Conservation (phyloP, 345 rosid genomes). For the Arabis alpina region DNA sequence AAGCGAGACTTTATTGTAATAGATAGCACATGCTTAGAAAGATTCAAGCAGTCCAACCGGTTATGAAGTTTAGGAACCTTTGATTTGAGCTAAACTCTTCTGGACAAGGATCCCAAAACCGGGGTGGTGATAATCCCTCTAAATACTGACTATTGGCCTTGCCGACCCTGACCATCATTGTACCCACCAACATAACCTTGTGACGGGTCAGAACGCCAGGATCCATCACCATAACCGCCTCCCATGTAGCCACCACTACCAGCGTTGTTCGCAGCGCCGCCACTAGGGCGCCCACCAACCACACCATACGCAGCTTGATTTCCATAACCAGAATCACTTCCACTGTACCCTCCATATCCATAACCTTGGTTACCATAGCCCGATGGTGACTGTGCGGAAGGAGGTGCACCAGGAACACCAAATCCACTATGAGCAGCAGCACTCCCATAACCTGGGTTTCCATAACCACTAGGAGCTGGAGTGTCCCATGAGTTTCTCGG, state of each 20-base stretch:
- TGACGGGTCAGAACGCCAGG: slow-evolving; percentile 72
- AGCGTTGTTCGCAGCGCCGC: slow-evolving; percentile 21
- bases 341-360: slow-evolving; percentile 75
- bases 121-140: slow-evolving; percentile 6
- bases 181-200: slow-evolving; percentile 75
- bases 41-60: slow-evolving; percentile 76
- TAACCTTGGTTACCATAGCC: slow-evolving; percentile 80
- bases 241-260: slow-evolving; percentile 68
- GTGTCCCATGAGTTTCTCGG: slow-evolving; percentile 73
- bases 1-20: slow-evolving; percentile 58
- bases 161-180: slow-evolving; percentile 65
- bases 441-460: slow-evolving; percentile 73
- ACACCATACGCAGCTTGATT: slow-evolving; percentile 69
- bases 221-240: slow-evolving; percentile 67
- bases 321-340: slow-evolving; percentile 72
- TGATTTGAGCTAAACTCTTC: slow-evolving; percentile 47
- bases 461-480: slow-evolving; percentile 81
- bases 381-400: slow-evolving; percentile 71
- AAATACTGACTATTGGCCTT: slow-evolving; percentile 54
- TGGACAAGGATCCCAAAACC: slow-evolving; percentile 40
- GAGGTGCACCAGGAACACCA: slow-evolving; percentile 53
- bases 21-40: slow-evolving; percentile 55
- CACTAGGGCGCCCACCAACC: slow-evolving; percentile 60
- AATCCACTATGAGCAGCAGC: slow-evolving; percentile 65
- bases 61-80: slow-evolving; percentile 52